A percentile compares a stretch with the other conserved stretches of the same genome.
phyloP scores from a whole-genome alignment of 2,329 filamentous ascomycete species.

The Penicillium decumbens region DNA sequence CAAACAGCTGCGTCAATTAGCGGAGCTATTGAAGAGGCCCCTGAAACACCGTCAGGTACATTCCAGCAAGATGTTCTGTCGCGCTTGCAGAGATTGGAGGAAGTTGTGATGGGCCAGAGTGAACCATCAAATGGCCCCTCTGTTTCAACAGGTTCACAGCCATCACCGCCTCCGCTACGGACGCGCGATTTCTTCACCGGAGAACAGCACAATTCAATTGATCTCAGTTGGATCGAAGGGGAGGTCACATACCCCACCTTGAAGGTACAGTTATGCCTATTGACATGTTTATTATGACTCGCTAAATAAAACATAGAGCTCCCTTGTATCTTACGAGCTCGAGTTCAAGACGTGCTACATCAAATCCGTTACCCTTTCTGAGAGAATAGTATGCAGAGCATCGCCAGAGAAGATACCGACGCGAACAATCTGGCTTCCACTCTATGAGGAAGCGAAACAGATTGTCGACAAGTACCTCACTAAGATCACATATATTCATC shows the following conservation, averaged over 20 bases:
- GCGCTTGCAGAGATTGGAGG: slow-evolving; percentile 15
- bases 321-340: slow-evolving; percentile 4
- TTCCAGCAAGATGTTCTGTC: slow-evolving; percentile 11
- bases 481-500: slow-evolving; percentile 33
- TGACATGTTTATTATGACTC: background rate
- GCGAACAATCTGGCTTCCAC: slow-evolving; percentile 34
- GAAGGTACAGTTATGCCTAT: background rate
- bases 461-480: slow-evolving; percentile 33
- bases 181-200: background rate
- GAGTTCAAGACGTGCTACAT: slow-evolving; percentile 16
- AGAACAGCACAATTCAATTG: slow-evolving; percentile 1
- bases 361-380: background rate
- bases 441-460: slow-evolving; percentile 29
- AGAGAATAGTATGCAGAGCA: background rate
- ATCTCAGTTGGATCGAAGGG: slow-evolving; percentile 16
- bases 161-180: background rate
- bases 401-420: background rate
- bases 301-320: background rate
- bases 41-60: background rate
- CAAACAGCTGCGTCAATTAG: background rate
- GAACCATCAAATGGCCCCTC: background rate
- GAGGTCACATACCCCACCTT: slow-evolving; percentile 11
- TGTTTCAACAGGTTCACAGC: background rate
- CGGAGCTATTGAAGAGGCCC: background rate
- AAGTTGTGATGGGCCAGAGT: slow-evolving; percentile 13